Evolutionary conservation across 179 eudicot genomes (phyloP).

Genomic region (Beta lomatogona): DNA sequence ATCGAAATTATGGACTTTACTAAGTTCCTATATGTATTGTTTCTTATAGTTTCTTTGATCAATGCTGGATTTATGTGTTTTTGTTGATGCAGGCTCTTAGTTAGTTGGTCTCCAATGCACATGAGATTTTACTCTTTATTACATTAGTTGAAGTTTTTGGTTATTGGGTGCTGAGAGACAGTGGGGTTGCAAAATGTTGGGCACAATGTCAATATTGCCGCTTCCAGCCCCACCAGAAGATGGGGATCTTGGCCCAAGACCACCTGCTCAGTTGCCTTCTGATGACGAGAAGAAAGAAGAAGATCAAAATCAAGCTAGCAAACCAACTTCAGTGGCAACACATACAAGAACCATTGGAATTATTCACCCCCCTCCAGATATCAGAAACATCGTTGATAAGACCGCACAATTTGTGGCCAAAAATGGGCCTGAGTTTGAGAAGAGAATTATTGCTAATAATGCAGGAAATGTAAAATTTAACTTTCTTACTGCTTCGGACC

Average conservation of each 20-base stretch:
- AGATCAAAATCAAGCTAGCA: slow-evolving; percentile 36
- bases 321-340: slow-evolving; percentile 56
- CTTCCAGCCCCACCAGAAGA: slow-evolving; percentile 89
- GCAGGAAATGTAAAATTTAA: slow-evolving; percentile 85
- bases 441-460: slow-evolving; percentile 71
- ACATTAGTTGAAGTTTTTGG: background rate
- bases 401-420: slow-evolving; percentile 86
- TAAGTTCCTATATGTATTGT: no score
- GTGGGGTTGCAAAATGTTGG: slow-evolving; percentile 25
- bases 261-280: slow-evolving; percentile 57
- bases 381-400: slow-evolving; percentile 83
- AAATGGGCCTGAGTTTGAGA: slow-evolving; percentile 91
- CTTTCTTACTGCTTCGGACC: slow-evolving; percentile 76
- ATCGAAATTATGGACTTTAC: no score
- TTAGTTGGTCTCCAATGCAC: slow-evolving; percentile 1
- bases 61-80: no score
- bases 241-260: slow-evolving; percentile 81
- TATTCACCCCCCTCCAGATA: slow-evolving; percentile 91
- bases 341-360: slow-evolving; percentile 84
- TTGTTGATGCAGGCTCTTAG: background rate
- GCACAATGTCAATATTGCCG: slow-evolving; percentile 50
- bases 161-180: background rate
- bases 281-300: slow-evolving; percentile 46
- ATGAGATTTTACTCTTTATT: slow-evolving; percentile 10
- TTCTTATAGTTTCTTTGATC: no score